Base-by-base conservation (phyloP, 108 stramenopile genomes). In the Pseudonitzschia multiseries region DNA sequence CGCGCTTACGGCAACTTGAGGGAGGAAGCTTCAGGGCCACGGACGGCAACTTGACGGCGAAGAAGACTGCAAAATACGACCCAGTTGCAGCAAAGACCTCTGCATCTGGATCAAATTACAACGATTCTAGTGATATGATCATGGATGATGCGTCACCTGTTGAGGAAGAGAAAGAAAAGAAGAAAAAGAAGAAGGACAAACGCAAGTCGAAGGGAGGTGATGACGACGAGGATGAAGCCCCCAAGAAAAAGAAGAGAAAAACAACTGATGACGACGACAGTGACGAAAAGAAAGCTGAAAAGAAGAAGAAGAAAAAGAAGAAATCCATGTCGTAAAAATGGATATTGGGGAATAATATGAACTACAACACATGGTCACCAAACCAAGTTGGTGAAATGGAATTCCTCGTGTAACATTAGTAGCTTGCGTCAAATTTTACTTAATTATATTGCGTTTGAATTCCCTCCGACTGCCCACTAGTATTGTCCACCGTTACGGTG, bases 1-100 rank as follows among this genome's bases (percentile, higher is more conserved):
- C 95, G 15, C 82, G 99, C 57, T 72, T 99, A 52, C 87, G 98
- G 31, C 97, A 97, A 76, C 83, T 99, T 22, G 98, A 99, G 75
- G 97, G 97, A 52, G 97, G 97, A 46, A 86, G 87, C 36, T 72
- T 88, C 42, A 86, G 85, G 18, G 87, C 93, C 53, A 80, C 86
- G 41, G 77, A 90, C 54, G 92, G 93, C 73, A 81, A 83, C 56
- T 59, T 92, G 22, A 87, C 84, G 64, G 83, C 87, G 13, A 79
- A 76, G 61, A 93, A 94, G 79, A 90, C 89, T 21, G 87, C 89
- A 40, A 91, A 88, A 52, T 95, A 94, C 61, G 80, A 83, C 12
- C 77, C 87, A 21, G 85, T 84, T 6, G 91, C 89, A 13, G 94
- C 93, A 43, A 92, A 90, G 69, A 79, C 85, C 31, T 67, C 83